Evolutionary conservation across 306 rosid genomes (phyloP).

Genomic region (Trifolium pratense): DNA sequence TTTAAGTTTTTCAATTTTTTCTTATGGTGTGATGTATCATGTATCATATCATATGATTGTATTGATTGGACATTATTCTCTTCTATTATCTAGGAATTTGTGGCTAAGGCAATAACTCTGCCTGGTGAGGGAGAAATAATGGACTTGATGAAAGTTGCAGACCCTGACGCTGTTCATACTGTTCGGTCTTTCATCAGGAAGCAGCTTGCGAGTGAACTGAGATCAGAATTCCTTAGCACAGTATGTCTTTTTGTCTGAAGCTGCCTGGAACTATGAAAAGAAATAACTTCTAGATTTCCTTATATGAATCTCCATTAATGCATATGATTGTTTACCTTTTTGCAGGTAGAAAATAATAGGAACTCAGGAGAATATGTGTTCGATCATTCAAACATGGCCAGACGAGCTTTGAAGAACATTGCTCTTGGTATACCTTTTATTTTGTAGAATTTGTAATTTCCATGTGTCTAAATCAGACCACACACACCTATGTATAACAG

Average conservation of each 20-base stretch:
- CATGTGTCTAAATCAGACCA: not conserved
- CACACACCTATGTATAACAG: not conserved
- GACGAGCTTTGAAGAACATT: conserved; percentile 92
- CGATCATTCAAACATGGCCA: conserved; percentile 74
- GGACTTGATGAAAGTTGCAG: conserved; percentile 98
- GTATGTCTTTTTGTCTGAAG: conserved; percentile 55
- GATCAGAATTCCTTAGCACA: conserved; percentile 66
- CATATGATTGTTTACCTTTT: conserved; percentile 30
- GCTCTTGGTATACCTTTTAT: conserved; percentile 69
- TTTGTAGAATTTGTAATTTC: conserved; percentile 14
- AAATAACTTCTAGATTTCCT: conserved; percentile 35
- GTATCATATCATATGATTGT: conserved; percentile 19
- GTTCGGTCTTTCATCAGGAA: conserved; percentile 87
- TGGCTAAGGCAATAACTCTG: conserved; percentile 92
- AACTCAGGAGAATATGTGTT: conserved; percentile 76
- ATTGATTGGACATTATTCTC: conserved; percentile 28
- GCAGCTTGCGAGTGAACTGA: conserved; percentile 83
- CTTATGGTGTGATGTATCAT: conserved; percentile 4
- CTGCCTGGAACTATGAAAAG: conserved; percentile 25
- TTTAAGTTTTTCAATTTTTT: not conserved
- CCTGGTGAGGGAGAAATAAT: conserved; percentile 99
- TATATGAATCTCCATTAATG: conserved; percentile 2
- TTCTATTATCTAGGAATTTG: conserved; percentile 70
- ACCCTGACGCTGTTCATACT: conserved; percentile 93
- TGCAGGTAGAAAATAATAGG: conserved; percentile 75